Percentiles rank a stretch among this genome's conserved stretches.
phyloP scores from a whole-genome alignment of 2,329 filamentous ascomycete species.

The Chaetomium strumarium region DNA sequence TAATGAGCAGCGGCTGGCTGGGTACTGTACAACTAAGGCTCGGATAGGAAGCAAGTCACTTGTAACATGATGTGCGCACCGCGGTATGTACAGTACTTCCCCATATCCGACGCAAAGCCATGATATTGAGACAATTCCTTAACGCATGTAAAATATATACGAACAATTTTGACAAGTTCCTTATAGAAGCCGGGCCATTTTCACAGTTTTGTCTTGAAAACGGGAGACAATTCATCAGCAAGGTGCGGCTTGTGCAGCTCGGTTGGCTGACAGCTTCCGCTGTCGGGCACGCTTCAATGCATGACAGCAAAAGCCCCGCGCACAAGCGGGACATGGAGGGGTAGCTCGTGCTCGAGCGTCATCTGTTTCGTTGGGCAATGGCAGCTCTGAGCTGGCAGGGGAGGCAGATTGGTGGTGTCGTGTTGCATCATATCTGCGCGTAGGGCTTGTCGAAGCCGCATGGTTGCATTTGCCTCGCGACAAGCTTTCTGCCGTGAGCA shows the following conservation, averaged over 20 bases:
- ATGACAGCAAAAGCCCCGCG: slow-evolving; percentile 12
- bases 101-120: too few relatives aligned
- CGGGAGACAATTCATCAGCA: slow-evolving; percentile 15
- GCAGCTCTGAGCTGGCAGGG: slow-evolving; percentile 1
- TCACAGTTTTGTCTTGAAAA: neutral
- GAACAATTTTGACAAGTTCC: neutral
- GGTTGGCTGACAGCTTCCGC: slow-evolving; percentile 16
- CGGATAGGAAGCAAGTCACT: too few relatives aligned
- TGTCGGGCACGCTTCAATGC: neutral
- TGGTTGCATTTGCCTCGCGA: neutral
- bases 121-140: neutral
- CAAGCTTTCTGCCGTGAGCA: slow-evolving; percentile 2
- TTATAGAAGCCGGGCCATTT: neutral
- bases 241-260: slow-evolving; percentile 11
- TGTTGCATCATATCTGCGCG: slow-evolving; percentile 13
- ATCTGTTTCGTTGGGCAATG: neutral
- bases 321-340: slow-evolving; percentile 10
- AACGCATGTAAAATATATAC: neutral
- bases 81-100: too few relatives aligned
- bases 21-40: too few relatives aligned
- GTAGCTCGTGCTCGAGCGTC: neutral
- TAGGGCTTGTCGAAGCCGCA: slow-evolving; percentile 16
- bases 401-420: slow-evolving; percentile 9
- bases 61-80: too few relatives aligned
- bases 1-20: too few relatives aligned